Evolutionary conservation across 306 rosid species (phyloP).

Genomic region (Ammopiptanthus mongolicus): DNA sequence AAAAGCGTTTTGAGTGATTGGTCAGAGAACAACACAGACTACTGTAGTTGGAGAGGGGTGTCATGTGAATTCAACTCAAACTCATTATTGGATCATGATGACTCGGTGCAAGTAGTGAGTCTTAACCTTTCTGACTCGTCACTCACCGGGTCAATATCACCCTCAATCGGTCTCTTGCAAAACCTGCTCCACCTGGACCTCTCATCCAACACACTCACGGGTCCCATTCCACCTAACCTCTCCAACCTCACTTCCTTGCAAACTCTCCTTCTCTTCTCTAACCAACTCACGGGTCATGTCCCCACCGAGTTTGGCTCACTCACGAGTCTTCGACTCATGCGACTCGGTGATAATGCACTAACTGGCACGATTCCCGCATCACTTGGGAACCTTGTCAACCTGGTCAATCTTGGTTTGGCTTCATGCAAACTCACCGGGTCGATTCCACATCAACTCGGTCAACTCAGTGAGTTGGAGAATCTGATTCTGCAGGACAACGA

Average conservation of each 20-base stretch:
- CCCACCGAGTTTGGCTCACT: constrained; percentile 64
- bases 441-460: constrained; percentile 66
- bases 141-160: constrained; percentile 71
- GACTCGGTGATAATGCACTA: constrained; percentile 73
- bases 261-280: constrained; percentile 67
- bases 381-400: constrained; percentile 49
- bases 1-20: constrained; percentile 58
- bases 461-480: constrained; percentile 45
- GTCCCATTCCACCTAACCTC: constrained; percentile 78
- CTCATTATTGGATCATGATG: constrained; percentile 9
- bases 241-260: constrained; percentile 62
- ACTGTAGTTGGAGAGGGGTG: constrained; percentile 78
- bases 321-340: constrained; percentile 62
- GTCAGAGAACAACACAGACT: constrained; percentile 49
- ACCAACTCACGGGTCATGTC: constrained; percentile 62
- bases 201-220: constrained; percentile 65
- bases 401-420: constrained; percentile 66
- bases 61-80: constrained; percentile 38
- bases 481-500: constrained; percentile 63
- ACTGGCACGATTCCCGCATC: constrained; percentile 72
- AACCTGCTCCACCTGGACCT: constrained; percentile 75
- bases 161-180: constrained; percentile 50
- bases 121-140: constrained; percentile 85
- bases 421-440: constrained; percentile 66
- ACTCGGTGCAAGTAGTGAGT: constrained; percentile 44